Evolutionary conservation across 495 filamentous ascomycete genomes (phyloP).

Genomic region (Lasiosphaeria miniovina): DNA sequence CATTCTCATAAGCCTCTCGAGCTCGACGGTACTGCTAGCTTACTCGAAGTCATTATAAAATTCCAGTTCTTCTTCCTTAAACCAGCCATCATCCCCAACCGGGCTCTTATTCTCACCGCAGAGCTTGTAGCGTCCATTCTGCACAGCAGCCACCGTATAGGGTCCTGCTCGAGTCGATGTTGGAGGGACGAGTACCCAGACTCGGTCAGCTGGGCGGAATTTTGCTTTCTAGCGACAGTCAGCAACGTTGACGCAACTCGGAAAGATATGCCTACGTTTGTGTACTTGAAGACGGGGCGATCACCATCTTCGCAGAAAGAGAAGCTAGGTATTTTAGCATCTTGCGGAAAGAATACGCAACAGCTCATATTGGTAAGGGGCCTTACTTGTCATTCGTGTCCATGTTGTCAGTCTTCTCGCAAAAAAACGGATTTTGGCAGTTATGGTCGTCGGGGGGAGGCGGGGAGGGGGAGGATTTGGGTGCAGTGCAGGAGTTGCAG

Average conservation of each 20-base stretch:
- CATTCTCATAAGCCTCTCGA: too few relatives aligned
- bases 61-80: background rate
- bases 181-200: background rate
- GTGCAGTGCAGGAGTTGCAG: too few relatives aligned
- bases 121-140: conserved; percentile 4
- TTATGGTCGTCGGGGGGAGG: too few relatives aligned
- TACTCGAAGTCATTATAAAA: conserved; percentile 2
- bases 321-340: conserved; percentile 5
- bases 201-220: background rate
- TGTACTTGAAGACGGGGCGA: background rate
- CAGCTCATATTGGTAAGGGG: conserved; percentile 1
- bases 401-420: too few relatives aligned
- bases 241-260: background rate
- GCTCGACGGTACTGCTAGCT: too few relatives aligned
- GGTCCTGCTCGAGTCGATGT: background rate
- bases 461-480: too few relatives aligned
- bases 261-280: background rate
- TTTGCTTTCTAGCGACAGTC: conserved; percentile 1
- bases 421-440: too few relatives aligned
- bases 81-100: background rate
- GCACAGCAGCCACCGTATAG: conserved; percentile 3
- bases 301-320: conserved; percentile 3
- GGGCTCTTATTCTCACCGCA: background rate
- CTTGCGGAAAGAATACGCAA: background rate
- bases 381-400: too few relatives aligned